A percentile compares a stretch with the other conserved stretches of the same genome.
Evolutionary conservation across 176 grass and related monocot species (phyloP).

Genomic region (Ensete glaucum): DNA sequence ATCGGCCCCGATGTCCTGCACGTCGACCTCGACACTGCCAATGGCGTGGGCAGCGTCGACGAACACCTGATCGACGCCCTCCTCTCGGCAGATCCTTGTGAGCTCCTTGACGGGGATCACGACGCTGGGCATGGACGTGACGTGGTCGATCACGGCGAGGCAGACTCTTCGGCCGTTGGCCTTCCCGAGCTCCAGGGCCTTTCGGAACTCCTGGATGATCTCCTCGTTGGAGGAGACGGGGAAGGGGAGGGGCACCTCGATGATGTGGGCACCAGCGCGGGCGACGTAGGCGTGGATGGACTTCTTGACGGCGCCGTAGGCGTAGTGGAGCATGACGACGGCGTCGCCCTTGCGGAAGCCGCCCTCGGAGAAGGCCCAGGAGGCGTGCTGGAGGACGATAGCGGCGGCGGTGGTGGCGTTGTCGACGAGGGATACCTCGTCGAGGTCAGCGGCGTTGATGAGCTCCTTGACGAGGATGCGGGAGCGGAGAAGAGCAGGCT

Average conservation of each 20-base stretch:
- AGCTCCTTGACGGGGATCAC: constrained; percentile 86
- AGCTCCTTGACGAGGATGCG: constrained; percentile 31
- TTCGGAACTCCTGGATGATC: constrained; percentile 60
- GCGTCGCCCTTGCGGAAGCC: constrained; percentile 49
- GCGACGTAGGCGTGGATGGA: constrained; percentile 85
- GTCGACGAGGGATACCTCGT: constrained; percentile 81
- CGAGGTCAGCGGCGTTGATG: constrained; percentile 44
- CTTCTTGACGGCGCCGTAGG: constrained; percentile 82
- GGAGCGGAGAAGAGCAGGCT: constrained; percentile 40
- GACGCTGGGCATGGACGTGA: constrained; percentile 95
- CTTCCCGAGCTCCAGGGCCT: constrained; percentile 54
- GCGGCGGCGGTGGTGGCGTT: constrained; percentile 85
- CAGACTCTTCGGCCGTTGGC: constrained; percentile 47
- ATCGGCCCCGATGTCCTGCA: constrained; percentile 75
- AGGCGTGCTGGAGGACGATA: constrained; percentile 79
- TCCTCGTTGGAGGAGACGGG: constrained; percentile 49
- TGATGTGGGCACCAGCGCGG: constrained; percentile 62
- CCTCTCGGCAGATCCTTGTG: constrained; percentile 67
- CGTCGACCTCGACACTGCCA: constrained; percentile 63
- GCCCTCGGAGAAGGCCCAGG: constrained; percentile 80
- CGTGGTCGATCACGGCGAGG: constrained; percentile 78
- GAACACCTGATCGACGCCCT: constrained; percentile 82
- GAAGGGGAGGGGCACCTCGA: constrained; percentile 89
- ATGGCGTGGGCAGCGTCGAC: constrained; percentile 75
- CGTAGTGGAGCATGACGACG: constrained; percentile 87